phyloP scores from a whole-genome alignment of 768 basidiomycete species.

The Suillus alpinus region DNA sequence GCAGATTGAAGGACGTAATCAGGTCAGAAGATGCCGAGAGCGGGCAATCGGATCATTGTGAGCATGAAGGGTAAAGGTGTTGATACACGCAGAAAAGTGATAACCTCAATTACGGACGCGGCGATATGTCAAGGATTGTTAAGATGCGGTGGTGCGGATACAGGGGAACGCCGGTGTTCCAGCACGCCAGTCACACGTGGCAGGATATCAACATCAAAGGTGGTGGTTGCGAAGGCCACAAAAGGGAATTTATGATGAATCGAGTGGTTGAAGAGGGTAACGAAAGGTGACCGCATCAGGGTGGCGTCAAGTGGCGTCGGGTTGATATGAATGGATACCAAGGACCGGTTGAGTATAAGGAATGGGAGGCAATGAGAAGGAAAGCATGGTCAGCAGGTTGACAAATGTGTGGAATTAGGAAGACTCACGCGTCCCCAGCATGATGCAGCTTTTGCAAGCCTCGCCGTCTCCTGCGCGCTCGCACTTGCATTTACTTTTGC shows the following conservation, averaged over 20 bases:
- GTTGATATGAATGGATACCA: not conserved
- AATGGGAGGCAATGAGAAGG: not conserved
- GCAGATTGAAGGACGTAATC: conserved; percentile 5
- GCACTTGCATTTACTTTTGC: conserved; percentile 89
- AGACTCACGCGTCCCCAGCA: conserved; percentile 65
- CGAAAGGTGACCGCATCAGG: not conserved
- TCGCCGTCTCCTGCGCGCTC: conserved; percentile 60
- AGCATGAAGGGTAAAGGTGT: not conserved
- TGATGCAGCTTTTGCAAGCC: conserved; percentile 74
- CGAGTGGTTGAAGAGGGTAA: not conserved
- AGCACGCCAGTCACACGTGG: not conserved
- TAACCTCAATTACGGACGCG: not conserved
- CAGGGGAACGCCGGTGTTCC: not conserved
- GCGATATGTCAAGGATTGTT: not conserved
- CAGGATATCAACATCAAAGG: not conserved
- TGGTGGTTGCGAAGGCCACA: not conserved
- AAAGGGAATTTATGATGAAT: conserved; percentile 1
- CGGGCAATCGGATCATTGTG: not conserved
- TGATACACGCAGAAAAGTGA: not conserved
- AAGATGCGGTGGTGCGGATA: not conserved
- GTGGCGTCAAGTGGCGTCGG: not conserved
- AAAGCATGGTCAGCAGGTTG: conserved; percentile 13
- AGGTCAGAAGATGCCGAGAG: not conserved
- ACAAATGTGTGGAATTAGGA: not conserved
- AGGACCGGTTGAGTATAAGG: not conserved